Percentiles rank a stretch among this genome's conserved stretches.
Conservation (phyloP, 805 yeast species). For the Cyberlindnera euphorbiae region DNA sequence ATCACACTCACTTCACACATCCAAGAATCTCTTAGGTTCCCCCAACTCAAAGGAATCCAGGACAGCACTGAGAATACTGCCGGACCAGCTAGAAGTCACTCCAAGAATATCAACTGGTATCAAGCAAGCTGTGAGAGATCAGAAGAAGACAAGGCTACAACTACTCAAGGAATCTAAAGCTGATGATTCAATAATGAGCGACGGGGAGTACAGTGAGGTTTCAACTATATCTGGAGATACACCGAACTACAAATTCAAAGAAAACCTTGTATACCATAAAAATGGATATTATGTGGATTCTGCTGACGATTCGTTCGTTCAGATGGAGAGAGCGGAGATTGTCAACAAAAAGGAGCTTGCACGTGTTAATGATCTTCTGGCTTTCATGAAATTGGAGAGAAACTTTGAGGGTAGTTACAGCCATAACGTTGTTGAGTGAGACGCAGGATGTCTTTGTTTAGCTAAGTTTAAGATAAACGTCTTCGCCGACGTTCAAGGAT, state of each 20-base stretch:
- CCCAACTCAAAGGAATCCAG: too few species aligned
- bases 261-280: conserved; percentile 23
- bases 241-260: conserved; percentile 23
- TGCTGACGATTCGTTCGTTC: conserved; percentile 21
- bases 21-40: conserved; percentile 19
- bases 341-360: conserved; percentile 20
- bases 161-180: conserved; percentile 11
- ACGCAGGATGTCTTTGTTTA: too few species aligned
- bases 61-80: too few species aligned
- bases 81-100: too few species aligned
- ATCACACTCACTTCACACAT: too few species aligned
- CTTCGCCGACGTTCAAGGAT: too few species aligned
- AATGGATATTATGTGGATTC: conserved; percentile 24
- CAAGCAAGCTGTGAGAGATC: conserved; percentile 24
- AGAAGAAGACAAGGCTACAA: conserved; percentile 22
- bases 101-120: conserved; percentile 25
- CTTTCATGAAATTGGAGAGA: conserved; percentile 23
- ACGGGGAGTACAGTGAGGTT: conserved; percentile 25
- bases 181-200: conserved; percentile 16
- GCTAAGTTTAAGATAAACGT: too few species aligned
- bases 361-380: conserved; percentile 19
- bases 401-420: conserved; percentile 11
- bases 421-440: too few species aligned
- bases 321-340: conserved; percentile 18
- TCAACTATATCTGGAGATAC: conserved; percentile 24